Conservation (phyloP, 1,139 yeast species). For the Kurtzmaniella quercitrusa region DNA sequence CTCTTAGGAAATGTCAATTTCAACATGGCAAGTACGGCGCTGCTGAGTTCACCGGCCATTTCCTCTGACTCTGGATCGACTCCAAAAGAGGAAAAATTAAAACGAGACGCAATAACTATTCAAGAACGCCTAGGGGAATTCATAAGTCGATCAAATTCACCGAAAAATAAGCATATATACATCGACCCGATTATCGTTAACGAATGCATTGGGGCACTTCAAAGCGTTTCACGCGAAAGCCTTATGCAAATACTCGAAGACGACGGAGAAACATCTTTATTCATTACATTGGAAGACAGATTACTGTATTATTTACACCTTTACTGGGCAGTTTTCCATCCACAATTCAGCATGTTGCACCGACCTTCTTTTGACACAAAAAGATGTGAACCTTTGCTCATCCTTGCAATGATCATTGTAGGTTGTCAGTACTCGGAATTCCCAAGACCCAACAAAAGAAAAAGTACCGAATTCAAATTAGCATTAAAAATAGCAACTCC, state of each 20-base stretch:
- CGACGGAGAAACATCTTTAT: slow-evolving; percentile 11
- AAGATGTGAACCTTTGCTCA: slow-evolving; percentile 47
- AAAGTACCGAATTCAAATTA: slow-evolving; percentile 25
- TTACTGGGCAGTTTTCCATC: slow-evolving; percentile 60
- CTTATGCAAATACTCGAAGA: slow-evolving; percentile 20
- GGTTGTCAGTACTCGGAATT: slow-evolving; percentile 37
- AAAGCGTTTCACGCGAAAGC: slow-evolving; percentile 16
- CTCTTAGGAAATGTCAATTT: background rate
- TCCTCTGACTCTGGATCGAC: slow-evolving; percentile 30
- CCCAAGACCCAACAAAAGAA: slow-evolving; percentile 11
- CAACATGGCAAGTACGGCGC: slow-evolving; percentile 10
- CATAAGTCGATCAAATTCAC: slow-evolving; percentile 16
- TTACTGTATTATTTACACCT: slow-evolving; percentile 25
- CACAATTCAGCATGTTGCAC: slow-evolving; percentile 60
- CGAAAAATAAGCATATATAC: slow-evolving; percentile 25
- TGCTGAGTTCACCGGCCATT: slow-evolving; percentile 35
- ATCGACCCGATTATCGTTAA: slow-evolving; percentile 22
- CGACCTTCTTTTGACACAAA: slow-evolving; percentile 59
- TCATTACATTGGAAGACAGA: slow-evolving; percentile 22
- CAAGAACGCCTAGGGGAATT: slow-evolving; percentile 12
- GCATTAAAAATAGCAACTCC: slow-evolving; percentile 52
- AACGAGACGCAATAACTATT: slow-evolving; percentile 11
- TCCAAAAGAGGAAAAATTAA: slow-evolving; percentile 14
- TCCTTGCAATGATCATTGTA: slow-evolving; percentile 55
- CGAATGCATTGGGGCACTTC: slow-evolving; percentile 17